phyloP scores from a whole-genome alignment of 2,329 filamentous ascomycete genomes.

The Cercospora sesami region DNA sequence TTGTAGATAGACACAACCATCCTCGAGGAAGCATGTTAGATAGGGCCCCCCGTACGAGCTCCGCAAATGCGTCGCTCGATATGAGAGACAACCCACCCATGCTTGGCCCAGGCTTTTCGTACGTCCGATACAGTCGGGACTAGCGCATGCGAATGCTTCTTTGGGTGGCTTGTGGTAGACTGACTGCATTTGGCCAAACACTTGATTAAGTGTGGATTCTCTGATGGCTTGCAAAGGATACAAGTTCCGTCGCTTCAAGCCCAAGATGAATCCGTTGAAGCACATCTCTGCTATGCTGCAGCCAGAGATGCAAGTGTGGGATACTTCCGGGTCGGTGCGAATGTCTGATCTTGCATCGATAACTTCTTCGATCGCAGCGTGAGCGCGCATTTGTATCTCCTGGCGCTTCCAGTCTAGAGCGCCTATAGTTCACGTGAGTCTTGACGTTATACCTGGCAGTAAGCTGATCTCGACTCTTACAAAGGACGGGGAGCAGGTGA shows the following conservation, averaged over 20 bases:
- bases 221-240: neutral
- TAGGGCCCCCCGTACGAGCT: neutral
- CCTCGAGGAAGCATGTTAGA: neutral
- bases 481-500: neutral
- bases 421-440: neutral
- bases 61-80: neutral
- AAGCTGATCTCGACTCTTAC: neutral
- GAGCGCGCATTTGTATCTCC: neutral
- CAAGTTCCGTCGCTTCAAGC: neutral
- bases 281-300: neutral
- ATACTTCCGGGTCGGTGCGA: neutral
- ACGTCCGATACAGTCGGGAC: neutral
- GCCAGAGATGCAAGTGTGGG: neutral
- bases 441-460: neutral
- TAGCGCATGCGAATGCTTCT: neutral
- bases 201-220: neutral
- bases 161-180: neutral
- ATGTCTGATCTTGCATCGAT: neutral
- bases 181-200: neutral
- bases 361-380: neutral
- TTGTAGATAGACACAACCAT: neutral
- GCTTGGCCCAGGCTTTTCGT: neutral
- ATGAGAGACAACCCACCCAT: neutral
- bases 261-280: neutral
- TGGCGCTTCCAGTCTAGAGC: neutral